Conservation (phyloP, 768 basidiomycete species). For the Tephrocybe rancida region DNA sequence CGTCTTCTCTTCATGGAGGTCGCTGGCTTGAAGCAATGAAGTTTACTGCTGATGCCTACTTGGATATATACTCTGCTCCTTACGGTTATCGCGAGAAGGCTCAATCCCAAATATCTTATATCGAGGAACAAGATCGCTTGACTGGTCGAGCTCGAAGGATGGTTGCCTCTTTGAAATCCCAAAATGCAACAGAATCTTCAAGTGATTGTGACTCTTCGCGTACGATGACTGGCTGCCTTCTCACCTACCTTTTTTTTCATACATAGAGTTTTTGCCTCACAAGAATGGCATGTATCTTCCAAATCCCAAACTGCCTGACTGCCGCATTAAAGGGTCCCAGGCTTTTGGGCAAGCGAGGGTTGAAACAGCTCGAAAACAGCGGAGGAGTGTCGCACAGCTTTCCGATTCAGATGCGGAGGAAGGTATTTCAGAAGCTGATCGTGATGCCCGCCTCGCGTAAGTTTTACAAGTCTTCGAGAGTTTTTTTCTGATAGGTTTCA, state of each 20-base stretch:
- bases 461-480: conserved; percentile 22
- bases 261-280: conserved; percentile 31
- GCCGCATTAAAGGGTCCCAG: background rate
- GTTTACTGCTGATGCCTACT: conserved; percentile 49
- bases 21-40: conserved; percentile 72
- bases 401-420: conserved; percentile 74
- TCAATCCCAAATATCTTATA: conserved; percentile 61
- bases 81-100: conserved; percentile 53
- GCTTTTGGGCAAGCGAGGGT: background rate
- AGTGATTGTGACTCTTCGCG: conserved; percentile 10
- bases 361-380: conserved; percentile 4
- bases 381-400: conserved; percentile 26
- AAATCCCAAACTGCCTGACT: conserved; percentile 28
- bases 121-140: conserved; percentile 67
- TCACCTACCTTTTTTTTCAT: background rate
- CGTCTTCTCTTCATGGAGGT: conserved; percentile 36
- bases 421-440: conserved; percentile 62
- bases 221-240: background rate
- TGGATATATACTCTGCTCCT: conserved; percentile 75
- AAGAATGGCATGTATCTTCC: conserved; percentile 54
- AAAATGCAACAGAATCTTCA: conserved; percentile 13
- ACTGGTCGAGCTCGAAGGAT: conserved; percentile 67
- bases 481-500: background rate
- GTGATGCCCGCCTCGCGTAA: conserved; percentile 75
- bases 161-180: conserved; percentile 31